Percentiles rank a stretch among this genome's conserved stretches.
Conservation (phyloP, 106 monocot species). For the Gastrodia elata region DNA sequence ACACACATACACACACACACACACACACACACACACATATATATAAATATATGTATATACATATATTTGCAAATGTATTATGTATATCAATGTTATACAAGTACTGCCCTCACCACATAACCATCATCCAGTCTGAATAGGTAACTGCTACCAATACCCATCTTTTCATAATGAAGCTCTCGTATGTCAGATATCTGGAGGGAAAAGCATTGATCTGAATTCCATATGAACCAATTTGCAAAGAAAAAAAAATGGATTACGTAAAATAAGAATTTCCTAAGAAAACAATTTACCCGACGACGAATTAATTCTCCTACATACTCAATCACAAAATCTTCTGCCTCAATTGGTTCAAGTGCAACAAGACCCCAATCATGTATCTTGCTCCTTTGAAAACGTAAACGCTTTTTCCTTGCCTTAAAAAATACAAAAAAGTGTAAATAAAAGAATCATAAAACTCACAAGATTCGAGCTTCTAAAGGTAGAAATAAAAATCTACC, state of each 20-base stretch:
- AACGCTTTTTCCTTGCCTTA: conserved; percentile 78
- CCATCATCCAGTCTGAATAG: conserved; percentile 97
- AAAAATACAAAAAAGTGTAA: conserved; percentile 10
- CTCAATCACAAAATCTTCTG: conserved; percentile 98
- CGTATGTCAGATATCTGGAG: conserved; percentile 90
- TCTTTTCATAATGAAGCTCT: conserved; percentile 82
- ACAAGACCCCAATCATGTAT: conserved; percentile 99
- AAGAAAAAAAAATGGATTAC: not conserved
- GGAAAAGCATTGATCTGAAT: not conserved
- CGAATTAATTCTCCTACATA: conserved; percentile 96
- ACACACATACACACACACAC: no score
- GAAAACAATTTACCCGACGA: conserved; percentile 35
- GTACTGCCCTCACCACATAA: conserved; percentile 62
- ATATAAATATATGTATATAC: not conserved
- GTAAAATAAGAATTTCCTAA: no score
- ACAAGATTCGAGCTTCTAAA: not conserved
- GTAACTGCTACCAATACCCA: conserved; percentile 98
- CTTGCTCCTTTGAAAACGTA: conserved; percentile 96
- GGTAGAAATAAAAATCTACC: conserved; percentile 22
- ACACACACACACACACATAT: no score
- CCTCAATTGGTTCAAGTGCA: conserved; percentile 93
- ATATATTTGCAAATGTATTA: not conserved
- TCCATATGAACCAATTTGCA: not conserved
- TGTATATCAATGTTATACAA: not conserved
- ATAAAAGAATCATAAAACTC: conserved; percentile 4